Percentiles rank a stretch among this genome's conserved stretches.
These are phyloP conservation scores for Trichoderma sp. DNA, from an alignment of 2,329 filamentous ascomycete species.

Conservation along the genomic window DNA sequence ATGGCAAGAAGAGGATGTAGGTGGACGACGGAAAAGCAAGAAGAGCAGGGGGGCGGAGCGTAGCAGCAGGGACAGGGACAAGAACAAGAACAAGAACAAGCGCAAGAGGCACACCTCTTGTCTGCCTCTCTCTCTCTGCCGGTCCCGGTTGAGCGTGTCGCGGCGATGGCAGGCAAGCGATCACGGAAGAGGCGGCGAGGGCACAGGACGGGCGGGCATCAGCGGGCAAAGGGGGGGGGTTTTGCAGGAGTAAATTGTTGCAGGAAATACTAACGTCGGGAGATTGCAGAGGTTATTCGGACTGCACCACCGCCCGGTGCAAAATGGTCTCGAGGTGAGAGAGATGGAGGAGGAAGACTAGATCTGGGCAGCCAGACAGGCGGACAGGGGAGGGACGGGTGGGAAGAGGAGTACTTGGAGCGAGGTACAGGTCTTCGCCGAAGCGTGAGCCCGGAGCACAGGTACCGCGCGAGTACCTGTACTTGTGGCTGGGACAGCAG, in stretches of 20 bases:
- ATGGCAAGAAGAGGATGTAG: not conserved
- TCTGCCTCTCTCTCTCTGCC: not conserved
- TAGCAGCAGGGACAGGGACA: constrained; percentile 15
- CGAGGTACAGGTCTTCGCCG: constrained; percentile 1
- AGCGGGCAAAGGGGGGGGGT: not conserved
- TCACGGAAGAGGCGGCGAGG: not conserved
- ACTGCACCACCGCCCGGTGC: constrained; percentile 21
- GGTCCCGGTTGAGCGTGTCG: constrained; percentile 8
- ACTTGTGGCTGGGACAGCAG: no score
- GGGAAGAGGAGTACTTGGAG: constrained; percentile 2
- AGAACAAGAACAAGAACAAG: constrained; percentile 10
- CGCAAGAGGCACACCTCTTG: constrained; percentile 8
- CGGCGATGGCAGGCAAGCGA: not conserved
- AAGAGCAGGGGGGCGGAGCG: not conserved
- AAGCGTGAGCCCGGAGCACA: not conserved
- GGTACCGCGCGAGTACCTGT: no score
- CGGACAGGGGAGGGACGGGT: constrained; percentile 14
- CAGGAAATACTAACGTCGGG: constrained; percentile 17
- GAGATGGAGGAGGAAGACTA: constrained; percentile 16
- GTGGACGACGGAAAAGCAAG: not conserved
- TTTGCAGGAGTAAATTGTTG: not conserved
- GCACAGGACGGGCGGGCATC: constrained; percentile 10
- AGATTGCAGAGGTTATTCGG: constrained; percentile 9
- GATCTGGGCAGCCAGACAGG: constrained; percentile 4
- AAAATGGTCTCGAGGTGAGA: constrained; percentile 18